These are phyloP conservation scores for Zymoseptoria tritici DNA, from an alignment of 2,329 filamentous ascomycete genomes.

Conservation along the genomic window DNA sequence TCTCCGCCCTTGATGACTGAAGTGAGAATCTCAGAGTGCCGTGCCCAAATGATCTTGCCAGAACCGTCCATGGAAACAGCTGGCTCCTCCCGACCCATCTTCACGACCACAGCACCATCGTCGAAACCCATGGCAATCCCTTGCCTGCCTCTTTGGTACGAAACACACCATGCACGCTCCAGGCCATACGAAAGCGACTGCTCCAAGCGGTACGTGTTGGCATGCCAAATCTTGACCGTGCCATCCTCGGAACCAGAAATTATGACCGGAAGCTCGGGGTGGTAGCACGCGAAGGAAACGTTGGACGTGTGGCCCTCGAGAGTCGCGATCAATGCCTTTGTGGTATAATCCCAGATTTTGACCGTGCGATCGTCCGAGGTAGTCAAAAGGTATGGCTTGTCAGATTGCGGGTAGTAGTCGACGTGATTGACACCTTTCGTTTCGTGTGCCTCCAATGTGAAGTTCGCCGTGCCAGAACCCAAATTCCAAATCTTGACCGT, in stretches of 20 bases:
- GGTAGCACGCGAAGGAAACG: constrained; percentile 95
- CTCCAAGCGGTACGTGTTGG: constrained; percentile 92
- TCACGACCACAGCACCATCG: constrained; percentile 94
- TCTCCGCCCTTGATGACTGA: constrained; percentile 92
- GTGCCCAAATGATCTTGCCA: constrained; percentile 93
- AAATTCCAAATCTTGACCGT: constrained; percentile 98
- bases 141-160: constrained; percentile 90
- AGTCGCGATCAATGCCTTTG: constrained; percentile 91
- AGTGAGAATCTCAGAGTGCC: constrained; percentile 90
- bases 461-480: constrained; percentile 88
- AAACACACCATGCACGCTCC: constrained; percentile 95
- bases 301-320: constrained; percentile 97
- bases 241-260: constrained; percentile 97
- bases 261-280: constrained; percentile 92
- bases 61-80: constrained; percentile 95
- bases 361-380: constrained; percentile 95
- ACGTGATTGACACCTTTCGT: constrained; percentile 97
- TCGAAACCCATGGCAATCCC: constrained; percentile 94
- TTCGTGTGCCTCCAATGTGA: constrained; percentile 93
- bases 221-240: constrained; percentile 97
- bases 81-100: constrained; percentile 93
- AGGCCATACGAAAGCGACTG: constrained; percentile 94
- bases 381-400: constrained; percentile 81
- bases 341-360: constrained; percentile 99
- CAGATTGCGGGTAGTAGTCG: constrained; percentile 68